These are phyloP conservation scores for Globisporangium paroecandrum DNA, from an alignment of 352 stramenopile genomes.

Conservation along the genomic window DNA sequence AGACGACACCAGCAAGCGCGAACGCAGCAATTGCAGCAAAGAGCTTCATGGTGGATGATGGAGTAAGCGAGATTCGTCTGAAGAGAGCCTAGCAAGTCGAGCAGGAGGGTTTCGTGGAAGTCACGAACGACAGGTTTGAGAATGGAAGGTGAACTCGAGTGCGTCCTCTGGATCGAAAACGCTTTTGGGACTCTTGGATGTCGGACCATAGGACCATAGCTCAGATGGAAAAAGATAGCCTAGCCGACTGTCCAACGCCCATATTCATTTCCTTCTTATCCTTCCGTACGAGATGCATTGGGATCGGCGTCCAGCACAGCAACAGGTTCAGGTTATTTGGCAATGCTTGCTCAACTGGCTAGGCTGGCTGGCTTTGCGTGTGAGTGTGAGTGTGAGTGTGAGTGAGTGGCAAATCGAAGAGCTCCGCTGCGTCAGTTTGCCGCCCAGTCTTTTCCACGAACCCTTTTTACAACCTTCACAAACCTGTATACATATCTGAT, in stretches of 20 bases:
- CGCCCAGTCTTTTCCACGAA: not conserved
- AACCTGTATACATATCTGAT: not conserved
- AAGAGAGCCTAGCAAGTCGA: not conserved
- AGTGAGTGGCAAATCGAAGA: not conserved
- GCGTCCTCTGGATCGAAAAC: not conserved
- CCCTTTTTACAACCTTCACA: not conserved
- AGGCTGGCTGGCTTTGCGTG: not conserved
- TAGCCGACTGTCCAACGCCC: not conserved
- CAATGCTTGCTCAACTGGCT: not conserved
- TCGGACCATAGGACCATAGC: not conserved
- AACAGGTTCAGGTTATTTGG: no score
- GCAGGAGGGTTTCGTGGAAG: not conserved
- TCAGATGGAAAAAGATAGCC: no score
- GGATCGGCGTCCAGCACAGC: not conserved
- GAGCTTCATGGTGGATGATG: not conserved
- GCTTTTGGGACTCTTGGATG: not conserved
- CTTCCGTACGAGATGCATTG: not conserved
- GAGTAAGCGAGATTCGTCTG: not conserved
- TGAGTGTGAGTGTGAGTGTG: not conserved
- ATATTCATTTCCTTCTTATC: not conserved
- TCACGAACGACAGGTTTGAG: not conserved
- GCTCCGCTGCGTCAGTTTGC: not conserved
- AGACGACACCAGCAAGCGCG: not conserved
- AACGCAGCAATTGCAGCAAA: not conserved
- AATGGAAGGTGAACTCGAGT: not conserved